These are phyloP conservation scores for Musa itinerans DNA, from an alignment of 176 grass and related monocot genomes.

Conservation along the genomic window DNA sequence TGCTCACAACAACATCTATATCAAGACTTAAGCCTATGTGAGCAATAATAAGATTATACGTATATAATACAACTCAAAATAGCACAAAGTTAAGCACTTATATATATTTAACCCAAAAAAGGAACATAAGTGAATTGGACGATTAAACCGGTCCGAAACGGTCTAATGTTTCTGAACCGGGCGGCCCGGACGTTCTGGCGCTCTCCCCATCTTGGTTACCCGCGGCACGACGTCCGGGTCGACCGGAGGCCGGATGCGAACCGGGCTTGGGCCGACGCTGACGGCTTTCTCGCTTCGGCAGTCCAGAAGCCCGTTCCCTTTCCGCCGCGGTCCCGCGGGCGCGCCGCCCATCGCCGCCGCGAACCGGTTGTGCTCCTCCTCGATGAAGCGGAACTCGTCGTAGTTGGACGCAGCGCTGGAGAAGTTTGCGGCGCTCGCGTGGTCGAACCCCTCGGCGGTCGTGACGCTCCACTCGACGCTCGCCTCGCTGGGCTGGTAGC, in stretches of 20 bases:
- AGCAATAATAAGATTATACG: too few species aligned
- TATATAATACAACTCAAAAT: too few species aligned
- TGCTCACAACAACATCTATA: too few species aligned
- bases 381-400: conserved; percentile 42
- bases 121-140: too few species aligned
- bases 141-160: too few species aligned
- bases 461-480: conserved; percentile 72
- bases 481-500: conserved; percentile 63
- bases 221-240: neutral
- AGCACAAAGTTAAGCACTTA: too few species aligned
- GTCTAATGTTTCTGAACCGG: neutral
- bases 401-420: conserved; percentile 56
- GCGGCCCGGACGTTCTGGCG: neutral
- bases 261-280: conserved; percentile 43
- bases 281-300: conserved; percentile 70
- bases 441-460: conserved; percentile 49
- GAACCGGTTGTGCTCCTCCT: conserved; percentile 28
- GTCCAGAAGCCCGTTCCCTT: conserved; percentile 28
- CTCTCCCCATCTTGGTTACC: neutral
- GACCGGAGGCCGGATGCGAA: conserved; percentile 16
- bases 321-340: neutral
- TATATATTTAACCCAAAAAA: too few species aligned
- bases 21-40: too few species aligned
- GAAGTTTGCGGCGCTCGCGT: conserved; percentile 46
- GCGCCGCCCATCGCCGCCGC: conserved; percentile 34